These are phyloP conservation scores for Amoebophrya sp. DNA, from an alignment of 169 alveolate genomes.

Conservation along the genomic window DNA sequence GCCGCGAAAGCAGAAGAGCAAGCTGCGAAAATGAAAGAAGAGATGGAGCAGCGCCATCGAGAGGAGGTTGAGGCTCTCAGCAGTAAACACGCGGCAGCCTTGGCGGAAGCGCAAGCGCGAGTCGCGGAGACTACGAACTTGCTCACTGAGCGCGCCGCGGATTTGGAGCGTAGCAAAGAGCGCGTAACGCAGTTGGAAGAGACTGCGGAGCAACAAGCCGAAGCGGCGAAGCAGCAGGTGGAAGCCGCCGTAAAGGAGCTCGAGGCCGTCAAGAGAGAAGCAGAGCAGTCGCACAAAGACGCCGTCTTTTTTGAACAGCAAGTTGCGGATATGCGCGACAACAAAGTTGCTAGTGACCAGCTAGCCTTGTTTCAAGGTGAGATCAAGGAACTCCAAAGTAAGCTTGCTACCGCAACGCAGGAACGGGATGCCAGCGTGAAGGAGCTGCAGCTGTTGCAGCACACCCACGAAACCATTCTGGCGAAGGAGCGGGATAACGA, in stretches of 20 bases:
- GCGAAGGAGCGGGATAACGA: neutral
- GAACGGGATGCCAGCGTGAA: neutral
- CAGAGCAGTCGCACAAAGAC: neutral
- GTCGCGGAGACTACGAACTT: too few relatives aligned
- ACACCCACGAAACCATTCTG: neutral
- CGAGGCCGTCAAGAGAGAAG: neutral
- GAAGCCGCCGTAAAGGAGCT: neutral
- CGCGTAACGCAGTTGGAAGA: neutral
- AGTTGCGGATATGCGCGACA: neutral
- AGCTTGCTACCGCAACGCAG: neutral
- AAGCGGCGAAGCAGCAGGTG: neutral
- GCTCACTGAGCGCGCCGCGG: too few relatives aligned
- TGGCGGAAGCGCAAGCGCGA: too few relatives aligned
- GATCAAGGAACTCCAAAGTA: neutral
- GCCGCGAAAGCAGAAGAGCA: too few relatives aligned
- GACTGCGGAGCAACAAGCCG: neutral
- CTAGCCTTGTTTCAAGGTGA: neutral
- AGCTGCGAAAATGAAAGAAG: too few relatives aligned
- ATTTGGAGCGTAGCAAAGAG: neutral
- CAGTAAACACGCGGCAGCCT: too few relatives aligned
- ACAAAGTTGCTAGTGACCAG: neutral
- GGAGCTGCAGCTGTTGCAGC: neutral
- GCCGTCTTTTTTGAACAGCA: neutral
- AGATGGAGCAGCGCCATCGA: too few relatives aligned
- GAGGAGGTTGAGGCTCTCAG: too few relatives aligned